phyloP scores from a whole-genome alignment of 768 basidiomycete species.

The Termitomyces sp. region DNA sequence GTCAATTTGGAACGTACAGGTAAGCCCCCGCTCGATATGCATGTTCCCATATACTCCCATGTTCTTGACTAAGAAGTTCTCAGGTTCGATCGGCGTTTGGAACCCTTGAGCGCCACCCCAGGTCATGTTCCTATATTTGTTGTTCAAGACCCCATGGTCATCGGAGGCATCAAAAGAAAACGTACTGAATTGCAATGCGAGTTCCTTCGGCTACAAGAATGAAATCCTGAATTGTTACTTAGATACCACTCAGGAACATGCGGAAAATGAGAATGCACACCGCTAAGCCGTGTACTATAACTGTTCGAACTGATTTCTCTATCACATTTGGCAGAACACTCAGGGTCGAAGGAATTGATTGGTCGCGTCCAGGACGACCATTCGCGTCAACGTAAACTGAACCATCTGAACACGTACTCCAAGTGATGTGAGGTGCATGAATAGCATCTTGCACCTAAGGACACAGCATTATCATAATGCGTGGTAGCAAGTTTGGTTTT shows the following conservation, averaged over 20 bases:
- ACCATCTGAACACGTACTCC: constrained; percentile 50
- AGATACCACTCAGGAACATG: not conserved
- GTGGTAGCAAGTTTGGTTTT: not conserved
- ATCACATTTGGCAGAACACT: constrained; percentile 68
- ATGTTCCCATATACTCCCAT: constrained; percentile 59
- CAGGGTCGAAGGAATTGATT: constrained; percentile 55
- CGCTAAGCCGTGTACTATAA: constrained; percentile 66
- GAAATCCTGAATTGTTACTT: constrained; percentile 28
- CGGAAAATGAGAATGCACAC: constrained; percentile 32
- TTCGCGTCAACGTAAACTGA: constrained; percentile 51
- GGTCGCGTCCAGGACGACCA: constrained; percentile 38
- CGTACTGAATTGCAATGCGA: constrained; percentile 52
- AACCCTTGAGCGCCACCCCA: constrained; percentile 67
- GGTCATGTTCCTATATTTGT: constrained; percentile 33
- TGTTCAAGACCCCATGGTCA: not conserved
- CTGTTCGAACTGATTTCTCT: constrained; percentile 59
- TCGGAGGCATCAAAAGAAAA: constrained; percentile 1
- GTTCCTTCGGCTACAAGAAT: constrained; percentile 43
- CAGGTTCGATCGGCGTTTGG: constrained; percentile 56
- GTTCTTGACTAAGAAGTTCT: constrained; percentile 60
- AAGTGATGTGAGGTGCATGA: constrained; percentile 62
- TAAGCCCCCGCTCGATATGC: constrained; percentile 64
- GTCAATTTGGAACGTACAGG: constrained; percentile 37
- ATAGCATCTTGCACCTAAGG: constrained; percentile 45
- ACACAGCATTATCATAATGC: not conserved